phyloP scores from a whole-genome alignment of 2,329 filamentous ascomycete species.

The Epichloe gansuensis region DNA sequence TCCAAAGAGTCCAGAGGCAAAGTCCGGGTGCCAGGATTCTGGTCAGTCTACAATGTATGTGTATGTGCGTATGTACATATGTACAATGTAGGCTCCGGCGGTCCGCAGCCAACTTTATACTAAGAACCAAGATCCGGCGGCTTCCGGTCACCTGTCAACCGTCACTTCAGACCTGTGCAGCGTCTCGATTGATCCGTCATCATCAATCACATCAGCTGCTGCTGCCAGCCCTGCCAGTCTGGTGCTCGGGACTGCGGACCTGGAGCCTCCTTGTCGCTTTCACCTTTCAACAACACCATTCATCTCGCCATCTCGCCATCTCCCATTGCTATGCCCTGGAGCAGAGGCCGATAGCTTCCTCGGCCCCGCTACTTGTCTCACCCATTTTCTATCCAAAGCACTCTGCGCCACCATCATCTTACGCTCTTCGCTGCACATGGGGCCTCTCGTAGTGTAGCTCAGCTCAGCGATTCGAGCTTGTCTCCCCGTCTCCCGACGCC shows the following conservation, averaged over 20 bases:
- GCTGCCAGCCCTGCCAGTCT: not conserved
- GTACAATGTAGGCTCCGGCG: no score
- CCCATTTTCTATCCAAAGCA: not conserved
- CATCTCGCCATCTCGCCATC: not conserved
- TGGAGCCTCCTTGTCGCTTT: not conserved
- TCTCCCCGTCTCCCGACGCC: slow-evolving; percentile 13
- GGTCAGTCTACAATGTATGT: no score
- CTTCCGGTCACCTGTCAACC: no score
- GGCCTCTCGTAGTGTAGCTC: not conserved
- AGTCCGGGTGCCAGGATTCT: no score
- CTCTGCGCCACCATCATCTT: not conserved
- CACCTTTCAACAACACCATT: not conserved
- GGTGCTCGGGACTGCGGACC: not conserved
- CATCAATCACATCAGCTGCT: not conserved
- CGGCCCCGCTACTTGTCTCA: not conserved
- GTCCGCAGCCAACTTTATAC: no score
- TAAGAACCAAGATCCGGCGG: no score
- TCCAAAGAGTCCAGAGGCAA: no score
- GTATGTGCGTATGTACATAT: no score
- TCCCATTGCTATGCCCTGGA: not conserved
- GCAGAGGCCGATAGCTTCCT: not conserved
- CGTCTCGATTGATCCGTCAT: not conserved
- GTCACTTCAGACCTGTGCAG: no score
- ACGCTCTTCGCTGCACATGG: not conserved
- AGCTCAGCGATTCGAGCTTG: not conserved